Percentiles rank a stretch among this genome's conserved stretches.
These are phyloP conservation scores for Hyaloscypha variabilis DNA, from an alignment of 495 filamentous ascomycete genomes.

Conservation along the genomic window DNA sequence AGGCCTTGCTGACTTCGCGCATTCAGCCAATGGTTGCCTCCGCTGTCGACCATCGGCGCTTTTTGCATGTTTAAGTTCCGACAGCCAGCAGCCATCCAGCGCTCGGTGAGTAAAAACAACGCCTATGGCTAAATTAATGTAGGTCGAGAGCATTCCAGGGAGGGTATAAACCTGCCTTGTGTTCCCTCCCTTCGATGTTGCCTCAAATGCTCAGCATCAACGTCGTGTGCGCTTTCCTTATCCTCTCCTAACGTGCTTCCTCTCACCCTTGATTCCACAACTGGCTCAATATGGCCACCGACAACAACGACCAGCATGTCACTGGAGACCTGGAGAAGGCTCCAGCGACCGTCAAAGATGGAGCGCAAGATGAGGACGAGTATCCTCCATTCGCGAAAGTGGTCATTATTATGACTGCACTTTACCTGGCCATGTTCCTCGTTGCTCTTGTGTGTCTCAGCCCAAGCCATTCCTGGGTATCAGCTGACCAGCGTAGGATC, in stretches of 20 bases:
- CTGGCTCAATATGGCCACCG: background rate
- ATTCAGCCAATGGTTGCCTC: background rate
- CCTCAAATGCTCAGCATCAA: background rate
- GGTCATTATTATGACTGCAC: conserved; percentile 20
- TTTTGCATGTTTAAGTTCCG: background rate
- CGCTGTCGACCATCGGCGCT: background rate
- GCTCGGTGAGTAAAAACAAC: background rate
- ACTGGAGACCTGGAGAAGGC: conserved; percentile 20
- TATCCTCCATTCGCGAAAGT: conserved; percentile 19
- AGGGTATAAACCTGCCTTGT: background rate
- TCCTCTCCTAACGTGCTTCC: background rate
- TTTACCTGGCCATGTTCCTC: conserved; percentile 28
- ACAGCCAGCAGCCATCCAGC: background rate
- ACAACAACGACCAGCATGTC: background rate
- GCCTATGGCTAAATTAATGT: background rate
- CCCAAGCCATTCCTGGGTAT: background rate
- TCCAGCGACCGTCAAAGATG: background rate
- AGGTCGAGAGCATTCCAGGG: background rate
- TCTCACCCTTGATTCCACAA: background rate
- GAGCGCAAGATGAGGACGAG: conserved; percentile 15
- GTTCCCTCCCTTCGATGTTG: background rate
- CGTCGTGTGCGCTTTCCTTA: background rate
- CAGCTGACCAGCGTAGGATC: conserved; percentile 24
- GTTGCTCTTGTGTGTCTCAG: conserved; percentile 25
- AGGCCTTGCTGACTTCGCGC: background rate